Conservation (phyloP, 305 asterid species). For the Fraxinus xanthoxyloides region DNA sequence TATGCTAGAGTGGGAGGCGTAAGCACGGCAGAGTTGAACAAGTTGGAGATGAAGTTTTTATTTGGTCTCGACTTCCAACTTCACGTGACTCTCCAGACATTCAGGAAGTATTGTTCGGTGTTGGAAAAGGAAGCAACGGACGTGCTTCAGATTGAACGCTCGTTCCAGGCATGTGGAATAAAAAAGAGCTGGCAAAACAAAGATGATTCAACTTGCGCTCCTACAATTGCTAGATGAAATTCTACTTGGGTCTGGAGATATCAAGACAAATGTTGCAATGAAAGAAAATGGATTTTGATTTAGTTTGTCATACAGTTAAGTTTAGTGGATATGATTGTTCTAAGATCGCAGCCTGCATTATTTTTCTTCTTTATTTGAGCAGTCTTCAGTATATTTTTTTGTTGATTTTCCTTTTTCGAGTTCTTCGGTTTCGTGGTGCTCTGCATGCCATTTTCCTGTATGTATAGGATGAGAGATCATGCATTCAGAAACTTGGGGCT, state of each 20-base stretch:
- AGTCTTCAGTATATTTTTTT: not conserved
- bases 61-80: slow-evolving; percentile 71
- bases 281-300: not conserved
- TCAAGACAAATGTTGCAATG: not conserved
- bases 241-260: slow-evolving; percentile 1
- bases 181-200: slow-evolving; percentile 57
- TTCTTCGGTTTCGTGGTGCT: not conserved
- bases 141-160: slow-evolving; percentile 45
- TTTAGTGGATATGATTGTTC: not conserved
- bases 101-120: slow-evolving; percentile 56
- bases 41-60: slow-evolving; percentile 73
- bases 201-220: slow-evolving; percentile 52
- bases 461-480: not conserved
- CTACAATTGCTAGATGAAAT: slow-evolving; percentile 49
- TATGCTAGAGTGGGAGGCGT: slow-evolving; percentile 93
- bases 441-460: not conserved
- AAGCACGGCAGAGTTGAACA: slow-evolving; percentile 76
- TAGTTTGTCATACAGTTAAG: not conserved
- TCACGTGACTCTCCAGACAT: slow-evolving; percentile 56
- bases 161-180: slow-evolving; percentile 55
- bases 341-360: not conserved
- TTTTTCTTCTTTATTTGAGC: slow-evolving; percentile 14
- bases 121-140: slow-evolving; percentile 50
- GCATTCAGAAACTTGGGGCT: not conserved
- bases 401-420: not conserved